Percentiles rank a stretch among this genome's conserved stretches.
Evolutionary conservation across 805 yeast species (phyloP).

Genomic region (Schizosaccharomyces cryophilus): DNA sequence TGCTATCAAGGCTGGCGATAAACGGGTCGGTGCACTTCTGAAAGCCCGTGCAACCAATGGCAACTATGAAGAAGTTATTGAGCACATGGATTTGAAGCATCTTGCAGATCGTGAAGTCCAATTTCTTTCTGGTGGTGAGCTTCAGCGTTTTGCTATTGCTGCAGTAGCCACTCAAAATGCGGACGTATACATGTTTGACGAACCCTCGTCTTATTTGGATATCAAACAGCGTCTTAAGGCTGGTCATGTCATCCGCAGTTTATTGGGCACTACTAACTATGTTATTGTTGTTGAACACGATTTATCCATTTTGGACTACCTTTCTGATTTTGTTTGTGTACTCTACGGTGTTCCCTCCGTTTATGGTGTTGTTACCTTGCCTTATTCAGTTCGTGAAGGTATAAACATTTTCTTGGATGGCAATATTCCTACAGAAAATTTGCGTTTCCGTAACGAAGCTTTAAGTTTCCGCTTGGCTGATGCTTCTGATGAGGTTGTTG

Average conservation of each 20-base stretch:
- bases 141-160: constrained; percentile 94
- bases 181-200: constrained; percentile 96
- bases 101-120: constrained; percentile 70
- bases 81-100: constrained; percentile 46
- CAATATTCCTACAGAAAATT: constrained; percentile 85
- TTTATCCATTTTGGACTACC: constrained; percentile 85
- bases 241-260: constrained; percentile 75
- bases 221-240: constrained; percentile 97
- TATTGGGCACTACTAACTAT: constrained; percentile 43
- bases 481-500: constrained; percentile 50
- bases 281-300: constrained; percentile 98
- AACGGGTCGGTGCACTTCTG: constrained; percentile 64
- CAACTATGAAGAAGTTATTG: constrained; percentile 38
- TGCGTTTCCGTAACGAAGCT: constrained; percentile 90
- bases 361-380: constrained; percentile 94
- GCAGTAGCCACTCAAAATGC: constrained; percentile 91
- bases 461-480: constrained; percentile 82
- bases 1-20: constrained; percentile 76
- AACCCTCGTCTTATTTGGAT: constrained; percentile 94
- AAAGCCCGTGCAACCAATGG: constrained; percentile 53
- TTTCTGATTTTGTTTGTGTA: constrained; percentile 91
- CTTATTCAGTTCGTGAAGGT: constrained; percentile 95
- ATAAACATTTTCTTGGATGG: constrained; percentile 96
- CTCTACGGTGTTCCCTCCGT: constrained; percentile 95
- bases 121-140: constrained; percentile 90